Evolutionary conservation across 805 yeast species (phyloP).

Genomic region (Myxozyma neotropica): DNA sequence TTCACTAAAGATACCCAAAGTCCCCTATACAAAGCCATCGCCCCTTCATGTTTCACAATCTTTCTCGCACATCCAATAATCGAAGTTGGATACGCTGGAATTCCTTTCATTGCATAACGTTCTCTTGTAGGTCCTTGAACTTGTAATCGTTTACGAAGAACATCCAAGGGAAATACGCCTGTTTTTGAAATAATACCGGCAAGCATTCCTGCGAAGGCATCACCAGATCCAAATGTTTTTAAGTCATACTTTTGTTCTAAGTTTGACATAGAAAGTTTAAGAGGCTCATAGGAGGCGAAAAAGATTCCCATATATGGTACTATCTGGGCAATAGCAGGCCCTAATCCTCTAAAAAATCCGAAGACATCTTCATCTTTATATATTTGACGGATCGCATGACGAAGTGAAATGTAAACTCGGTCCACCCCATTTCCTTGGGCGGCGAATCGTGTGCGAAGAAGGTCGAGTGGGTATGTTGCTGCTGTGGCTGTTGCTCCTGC

Average conservation of each 20-base stretch:
- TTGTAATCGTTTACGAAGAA: constrained; percentile 76
- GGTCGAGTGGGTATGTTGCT: constrained; percentile 84
- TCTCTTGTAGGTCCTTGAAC: constrained; percentile 49
- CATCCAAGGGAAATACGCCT: constrained; percentile 81
- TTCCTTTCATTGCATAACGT: background rate
- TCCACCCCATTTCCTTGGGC: constrained; percentile 50
- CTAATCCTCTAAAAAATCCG: constrained; percentile 56
- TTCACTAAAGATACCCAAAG: constrained; percentile 69
- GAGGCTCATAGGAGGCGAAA: constrained; percentile 43
- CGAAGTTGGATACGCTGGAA: constrained; percentile 30
- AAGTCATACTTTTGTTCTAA: background rate
- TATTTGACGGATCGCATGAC: constrained; percentile 43
- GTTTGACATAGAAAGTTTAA: background rate
- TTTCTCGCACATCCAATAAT: constrained; percentile 43
- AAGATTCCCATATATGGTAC: constrained; percentile 73
- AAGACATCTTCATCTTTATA: constrained; percentile 47
- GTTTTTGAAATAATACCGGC: constrained; percentile 81
- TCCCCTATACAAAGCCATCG: constrained; percentile 73
- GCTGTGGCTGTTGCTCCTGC: constrained; percentile 78
- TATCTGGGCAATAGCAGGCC: constrained; percentile 59
- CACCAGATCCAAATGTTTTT: constrained; percentile 40
- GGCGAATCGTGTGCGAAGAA: constrained; percentile 83
- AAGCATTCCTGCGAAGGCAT: constrained; percentile 64
- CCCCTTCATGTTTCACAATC: constrained; percentile 60
- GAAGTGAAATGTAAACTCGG: constrained; percentile 37